These are phyloP conservation scores for Glomus cerebriforme DNA, from an alignment of 192 early-diverging fungal species.

Conservation along the genomic window DNA sequence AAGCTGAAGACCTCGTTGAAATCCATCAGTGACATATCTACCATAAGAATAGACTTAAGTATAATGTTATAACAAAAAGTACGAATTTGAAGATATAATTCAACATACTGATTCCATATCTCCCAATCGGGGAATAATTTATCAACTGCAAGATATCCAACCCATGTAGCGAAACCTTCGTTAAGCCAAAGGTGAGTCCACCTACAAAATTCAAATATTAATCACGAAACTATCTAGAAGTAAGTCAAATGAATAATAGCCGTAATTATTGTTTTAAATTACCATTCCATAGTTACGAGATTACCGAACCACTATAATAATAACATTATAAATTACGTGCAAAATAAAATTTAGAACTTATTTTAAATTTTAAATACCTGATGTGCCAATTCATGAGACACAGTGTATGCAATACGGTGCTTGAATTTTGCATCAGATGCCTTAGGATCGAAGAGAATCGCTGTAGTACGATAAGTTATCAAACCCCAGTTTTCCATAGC, in stretches of 20 bases:
- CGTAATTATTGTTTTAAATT: not conserved
- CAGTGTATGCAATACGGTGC: slow-evolving; percentile 84
- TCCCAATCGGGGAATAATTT: slow-evolving; percentile 94
- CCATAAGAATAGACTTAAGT: not conserved
- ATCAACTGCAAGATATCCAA: slow-evolving; percentile 85
- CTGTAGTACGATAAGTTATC: slow-evolving; percentile 86
- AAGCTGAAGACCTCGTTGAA: slow-evolving; percentile 72
- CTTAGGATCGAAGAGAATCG: slow-evolving; percentile 84
- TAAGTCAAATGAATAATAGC: not conserved
- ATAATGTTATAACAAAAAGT: not conserved
- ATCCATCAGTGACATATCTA: slow-evolving; percentile 75
- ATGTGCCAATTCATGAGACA: slow-evolving; percentile 86
- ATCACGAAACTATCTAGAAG: not conserved
- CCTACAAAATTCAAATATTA: slow-evolving; percentile 35
- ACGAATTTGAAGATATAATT: not conserved
- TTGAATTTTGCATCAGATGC: slow-evolving; percentile 73
- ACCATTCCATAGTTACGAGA: slow-evolving; percentile 91
- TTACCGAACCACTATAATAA: slow-evolving; percentile 81
- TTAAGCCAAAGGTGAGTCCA: slow-evolving; percentile 96
- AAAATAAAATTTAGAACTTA: too few species aligned
- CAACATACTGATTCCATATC: slow-evolving; percentile 70
- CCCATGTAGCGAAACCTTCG: slow-evolving; percentile 98
- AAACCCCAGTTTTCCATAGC: slow-evolving; percentile 99
- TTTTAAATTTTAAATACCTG: slow-evolving; percentile 39
- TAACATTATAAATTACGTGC: not conserved